Conservation (phyloP, 2,329 filamentous ascomycete genomes). For the Claviceps sorghi region DNA sequence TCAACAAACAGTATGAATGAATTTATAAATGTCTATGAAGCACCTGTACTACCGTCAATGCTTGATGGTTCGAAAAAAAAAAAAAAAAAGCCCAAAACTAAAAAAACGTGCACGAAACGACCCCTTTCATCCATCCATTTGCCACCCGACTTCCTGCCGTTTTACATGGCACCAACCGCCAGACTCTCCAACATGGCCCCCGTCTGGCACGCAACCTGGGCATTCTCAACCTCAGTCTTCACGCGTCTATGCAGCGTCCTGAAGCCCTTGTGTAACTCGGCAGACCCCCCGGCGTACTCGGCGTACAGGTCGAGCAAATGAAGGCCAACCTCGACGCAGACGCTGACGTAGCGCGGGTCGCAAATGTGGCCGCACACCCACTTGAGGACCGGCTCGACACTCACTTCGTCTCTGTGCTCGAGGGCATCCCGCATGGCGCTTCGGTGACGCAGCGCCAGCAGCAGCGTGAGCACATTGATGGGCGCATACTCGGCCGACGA, state of each 20-base stretch:
- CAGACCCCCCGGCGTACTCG: conserved; percentile 59
- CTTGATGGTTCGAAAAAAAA: not conserved
- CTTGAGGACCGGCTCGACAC: conserved; percentile 65
- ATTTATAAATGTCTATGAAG: conserved; percentile 4
- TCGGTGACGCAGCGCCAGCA: conserved; percentile 76
- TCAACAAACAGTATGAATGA: conserved; percentile 25
- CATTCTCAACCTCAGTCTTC: conserved; percentile 62
- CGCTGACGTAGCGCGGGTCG: conserved; percentile 64
- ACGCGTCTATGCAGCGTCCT: conserved; percentile 56
- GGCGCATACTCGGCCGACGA: conserved; percentile 38
- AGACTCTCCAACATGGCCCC: conserved; percentile 72
- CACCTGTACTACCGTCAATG: not conserved
- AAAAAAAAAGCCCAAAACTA: not conserved
- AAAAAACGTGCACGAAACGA: not conserved
- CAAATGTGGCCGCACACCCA: conserved; percentile 73
- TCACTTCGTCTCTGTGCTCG: conserved; percentile 63
- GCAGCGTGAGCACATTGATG: conserved; percentile 55
- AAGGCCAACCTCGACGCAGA: conserved; percentile 73
- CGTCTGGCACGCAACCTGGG: conserved; percentile 68
- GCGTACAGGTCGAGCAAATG: conserved; percentile 78
- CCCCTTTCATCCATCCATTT: not conserved
- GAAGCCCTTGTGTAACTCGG: conserved; percentile 58
- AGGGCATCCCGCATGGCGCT: conserved; percentile 72
- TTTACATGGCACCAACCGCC: conserved; percentile 21
- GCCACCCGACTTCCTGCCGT: not conserved